Evolutionary conservation across 371 early-diverging fungal genomes (phyloP).

Genomic region (Apophysomyces variabilis): DNA sequence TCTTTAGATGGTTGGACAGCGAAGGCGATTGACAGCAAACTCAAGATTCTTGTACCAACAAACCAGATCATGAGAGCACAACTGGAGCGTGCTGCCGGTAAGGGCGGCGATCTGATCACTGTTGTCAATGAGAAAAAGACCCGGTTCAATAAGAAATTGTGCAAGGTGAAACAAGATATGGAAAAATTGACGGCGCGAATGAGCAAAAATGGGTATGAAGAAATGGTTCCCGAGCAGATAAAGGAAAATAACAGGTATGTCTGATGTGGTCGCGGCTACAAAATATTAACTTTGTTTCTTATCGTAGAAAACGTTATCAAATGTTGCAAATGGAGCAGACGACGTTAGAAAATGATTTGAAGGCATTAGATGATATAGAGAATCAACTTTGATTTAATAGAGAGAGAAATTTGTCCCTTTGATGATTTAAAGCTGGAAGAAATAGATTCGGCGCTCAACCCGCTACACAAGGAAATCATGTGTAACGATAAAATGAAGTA

Average conservation of each 20-base stretch:
- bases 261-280: neutral
- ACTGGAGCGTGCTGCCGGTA: slow-evolving; percentile 36
- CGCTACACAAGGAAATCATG: neutral
- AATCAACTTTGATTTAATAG: neutral
- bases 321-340: slow-evolving; percentile 32
- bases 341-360: slow-evolving; percentile 37
- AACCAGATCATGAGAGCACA: slow-evolving; percentile 40
- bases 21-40: slow-evolving; percentile 37
- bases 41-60: slow-evolving; percentile 59
- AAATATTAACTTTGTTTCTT: neutral
- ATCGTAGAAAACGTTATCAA: slow-evolving; percentile 28
- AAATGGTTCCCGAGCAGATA: slow-evolving; percentile 43
- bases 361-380: slow-evolving; percentile 19
- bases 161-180: slow-evolving; percentile 37
- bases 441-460: slow-evolving; percentile 4
- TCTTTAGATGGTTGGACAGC: slow-evolving; percentile 26
- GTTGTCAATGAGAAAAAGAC: slow-evolving; percentile 30
- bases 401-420: neutral
- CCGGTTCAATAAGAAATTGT: slow-evolving; percentile 35
- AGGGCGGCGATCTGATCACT: slow-evolving; percentile 28
- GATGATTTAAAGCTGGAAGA: neutral
- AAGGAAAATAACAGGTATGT: slow-evolving; percentile 53
- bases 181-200: slow-evolving; percentile 38
- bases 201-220: slow-evolving; percentile 40
- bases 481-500: neutral